phyloP scores from a whole-genome alignment of 352 stramenopile genomes.

The Phytopythium litorale region DNA sequence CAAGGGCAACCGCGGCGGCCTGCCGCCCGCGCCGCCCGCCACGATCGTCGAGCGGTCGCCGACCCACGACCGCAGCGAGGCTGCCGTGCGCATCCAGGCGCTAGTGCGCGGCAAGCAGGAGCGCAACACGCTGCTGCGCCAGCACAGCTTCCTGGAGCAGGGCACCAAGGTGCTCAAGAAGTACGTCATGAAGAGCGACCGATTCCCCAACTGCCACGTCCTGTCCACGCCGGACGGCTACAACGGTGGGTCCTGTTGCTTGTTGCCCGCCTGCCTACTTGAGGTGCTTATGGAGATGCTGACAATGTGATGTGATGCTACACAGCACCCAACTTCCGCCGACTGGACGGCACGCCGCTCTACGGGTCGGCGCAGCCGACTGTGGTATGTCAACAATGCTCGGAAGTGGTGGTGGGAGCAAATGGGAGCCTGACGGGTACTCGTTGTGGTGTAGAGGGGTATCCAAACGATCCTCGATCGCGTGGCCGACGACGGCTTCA shows the following conservation, averaged over 20 bases:
- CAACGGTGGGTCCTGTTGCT: constrained; percentile 27
- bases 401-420: background rate
- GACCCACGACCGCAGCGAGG: constrained; percentile 24
- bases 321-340: constrained; percentile 76
- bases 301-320: background rate
- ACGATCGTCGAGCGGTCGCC: background rate
- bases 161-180: constrained; percentile 81
- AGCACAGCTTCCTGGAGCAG: constrained; percentile 58
- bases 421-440: background rate
- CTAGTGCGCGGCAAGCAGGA: constrained; percentile 59
- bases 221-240: constrained; percentile 59
- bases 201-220: constrained; percentile 77
- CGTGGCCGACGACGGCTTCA: constrained; percentile 67
- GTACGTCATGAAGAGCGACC: constrained; percentile 82
- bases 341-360: constrained; percentile 58
- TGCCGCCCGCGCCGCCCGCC: background rate
- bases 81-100: constrained; percentile 67
- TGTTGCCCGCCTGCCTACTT: background rate
- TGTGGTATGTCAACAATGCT: constrained; percentile 29
- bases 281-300: background rate
- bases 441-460: constrained; percentile 37
- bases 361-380: constrained; percentile 77
- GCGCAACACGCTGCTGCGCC: constrained; percentile 36
- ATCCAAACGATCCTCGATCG: constrained; percentile 69
- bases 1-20: constrained; percentile 13